Conservation (phyloP, 73 alveolate genomes). For the Tetrahymena malaccensis region DNA sequence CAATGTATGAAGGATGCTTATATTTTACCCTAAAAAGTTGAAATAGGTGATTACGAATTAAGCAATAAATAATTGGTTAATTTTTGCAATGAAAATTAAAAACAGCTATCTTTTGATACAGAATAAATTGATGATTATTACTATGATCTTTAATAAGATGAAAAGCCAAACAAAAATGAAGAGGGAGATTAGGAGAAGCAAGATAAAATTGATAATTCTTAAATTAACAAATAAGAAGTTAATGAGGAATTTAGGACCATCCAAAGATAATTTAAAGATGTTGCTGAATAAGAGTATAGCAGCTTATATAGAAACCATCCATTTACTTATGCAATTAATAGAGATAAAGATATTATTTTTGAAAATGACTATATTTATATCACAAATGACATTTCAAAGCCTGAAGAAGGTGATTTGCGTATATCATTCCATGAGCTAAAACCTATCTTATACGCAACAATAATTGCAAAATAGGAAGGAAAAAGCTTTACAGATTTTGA, state of each 20-base stretch:
- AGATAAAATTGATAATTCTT: neutral
- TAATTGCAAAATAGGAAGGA: neutral
- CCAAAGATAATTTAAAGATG: neutral
- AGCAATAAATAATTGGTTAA: neutral
- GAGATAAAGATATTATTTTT: neutral
- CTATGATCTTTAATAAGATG: neutral
- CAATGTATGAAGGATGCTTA: neutral
- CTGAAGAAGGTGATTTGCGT: neutral
- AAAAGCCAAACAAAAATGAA: neutral
- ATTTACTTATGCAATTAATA: neutral
- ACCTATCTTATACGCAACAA: neutral
- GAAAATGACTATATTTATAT: neutral
- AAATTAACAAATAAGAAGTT: neutral
- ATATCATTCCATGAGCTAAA: neutral
- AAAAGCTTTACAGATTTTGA: neutral
- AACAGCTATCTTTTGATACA: neutral
- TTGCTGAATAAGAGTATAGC: neutral
- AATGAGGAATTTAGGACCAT: neutral
- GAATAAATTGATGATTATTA: neutral
- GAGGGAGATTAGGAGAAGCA: neutral
- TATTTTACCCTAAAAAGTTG: neutral
- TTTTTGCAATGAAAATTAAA: neutral
- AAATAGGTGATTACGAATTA: neutral
- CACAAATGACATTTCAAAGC: neutral
- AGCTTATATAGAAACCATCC: neutral